These are phyloP conservation scores for Nemophila menziesii DNA, from an alignment of 257 asterid species.

Conservation along the genomic window DNA sequence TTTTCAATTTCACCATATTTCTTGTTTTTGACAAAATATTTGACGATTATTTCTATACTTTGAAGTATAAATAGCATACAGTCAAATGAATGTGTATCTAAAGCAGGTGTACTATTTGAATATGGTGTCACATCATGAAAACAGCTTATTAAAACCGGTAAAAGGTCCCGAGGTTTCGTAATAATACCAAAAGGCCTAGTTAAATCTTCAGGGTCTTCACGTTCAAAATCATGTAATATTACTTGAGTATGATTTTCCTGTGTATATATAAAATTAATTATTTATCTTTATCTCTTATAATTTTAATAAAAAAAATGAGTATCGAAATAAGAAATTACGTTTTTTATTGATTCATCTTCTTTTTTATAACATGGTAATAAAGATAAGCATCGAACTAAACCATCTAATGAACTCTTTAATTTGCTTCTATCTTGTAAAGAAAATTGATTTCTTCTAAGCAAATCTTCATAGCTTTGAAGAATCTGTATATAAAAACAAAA, in stretches of 20 bases:
- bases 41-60: conserved; percentile 52
- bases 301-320: no score
- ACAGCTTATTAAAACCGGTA: conserved; percentile 58
- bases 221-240: conserved; percentile 64
- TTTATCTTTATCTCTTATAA: no score
- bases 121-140: conserved; percentile 54
- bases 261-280: no score
- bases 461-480: conserved; percentile 55
- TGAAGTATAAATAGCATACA: conserved; percentile 72
- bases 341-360: conserved; percentile 35
- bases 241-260: conserved; percentile 33
- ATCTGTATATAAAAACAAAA: conserved; percentile 33
- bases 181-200: conserved; percentile 37
- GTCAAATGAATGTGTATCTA: conserved; percentile 57
- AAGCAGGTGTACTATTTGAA: conserved; percentile 27
- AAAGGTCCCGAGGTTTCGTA: conserved; percentile 48
- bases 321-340: conserved; percentile 38
- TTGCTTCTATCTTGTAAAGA: conserved; percentile 63
- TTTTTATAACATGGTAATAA: conserved; percentile 48
- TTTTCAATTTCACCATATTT: conserved; percentile 20
- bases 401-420: conserved; percentile 54
- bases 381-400: conserved; percentile 67
- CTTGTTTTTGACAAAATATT: conserved; percentile 27
- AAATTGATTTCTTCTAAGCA: conserved; percentile 62
- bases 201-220: conserved; percentile 36